These are phyloP conservation scores for Noccaea bulbosa DNA, from an alignment of 345 rosid species.

Conservation along the genomic window DNA sequence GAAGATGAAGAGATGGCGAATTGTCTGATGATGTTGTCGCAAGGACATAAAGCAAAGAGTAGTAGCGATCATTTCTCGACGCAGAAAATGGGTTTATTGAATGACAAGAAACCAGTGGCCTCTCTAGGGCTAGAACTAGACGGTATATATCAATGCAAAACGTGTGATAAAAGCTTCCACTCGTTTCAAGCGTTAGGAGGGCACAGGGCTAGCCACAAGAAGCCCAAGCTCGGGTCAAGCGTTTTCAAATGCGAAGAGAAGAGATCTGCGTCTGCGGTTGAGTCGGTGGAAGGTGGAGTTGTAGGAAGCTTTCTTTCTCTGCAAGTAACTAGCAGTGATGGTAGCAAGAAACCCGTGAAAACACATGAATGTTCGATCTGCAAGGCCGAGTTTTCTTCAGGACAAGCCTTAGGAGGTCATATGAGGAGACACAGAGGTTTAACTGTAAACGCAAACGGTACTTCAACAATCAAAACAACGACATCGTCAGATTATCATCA, in stretches of 20 bases:
- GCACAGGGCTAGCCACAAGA: constrained; percentile 91
- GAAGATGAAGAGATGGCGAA: constrained; percentile 96
- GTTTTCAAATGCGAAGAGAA: constrained; percentile 41
- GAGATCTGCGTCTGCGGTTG: constrained; percentile 34
- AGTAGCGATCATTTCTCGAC: constrained; percentile 46
- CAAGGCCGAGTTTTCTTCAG: constrained; percentile 79
- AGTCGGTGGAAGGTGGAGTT: constrained; percentile 21
- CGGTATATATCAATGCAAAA: constrained; percentile 70
- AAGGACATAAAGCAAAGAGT: constrained; percentile 56
- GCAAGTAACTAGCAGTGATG: constrained; percentile 44
- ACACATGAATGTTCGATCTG: constrained; percentile 87
- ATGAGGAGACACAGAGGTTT: constrained; percentile 84
- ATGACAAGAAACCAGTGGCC: constrained; percentile 26
- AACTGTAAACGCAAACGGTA: constrained; percentile 30
- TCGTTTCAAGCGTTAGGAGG: constrained; percentile 98
- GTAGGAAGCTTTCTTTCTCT: constrained; percentile 59
- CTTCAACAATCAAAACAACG: constrained; percentile 19
- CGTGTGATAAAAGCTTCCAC: constrained; percentile 76
- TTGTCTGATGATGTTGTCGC: constrained; percentile 86
- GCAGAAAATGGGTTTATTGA: constrained; percentile 23
- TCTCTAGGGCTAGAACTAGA: constrained; percentile 41
- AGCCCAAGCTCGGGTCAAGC: constrained; percentile 47
- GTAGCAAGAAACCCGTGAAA: constrained; percentile 40
- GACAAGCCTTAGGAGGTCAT: constrained; percentile 97
- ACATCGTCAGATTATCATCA: constrained; percentile 34